Evolutionary conservation across 345 rosid species (phyloP).

Genomic region (Viola odorata): DNA sequence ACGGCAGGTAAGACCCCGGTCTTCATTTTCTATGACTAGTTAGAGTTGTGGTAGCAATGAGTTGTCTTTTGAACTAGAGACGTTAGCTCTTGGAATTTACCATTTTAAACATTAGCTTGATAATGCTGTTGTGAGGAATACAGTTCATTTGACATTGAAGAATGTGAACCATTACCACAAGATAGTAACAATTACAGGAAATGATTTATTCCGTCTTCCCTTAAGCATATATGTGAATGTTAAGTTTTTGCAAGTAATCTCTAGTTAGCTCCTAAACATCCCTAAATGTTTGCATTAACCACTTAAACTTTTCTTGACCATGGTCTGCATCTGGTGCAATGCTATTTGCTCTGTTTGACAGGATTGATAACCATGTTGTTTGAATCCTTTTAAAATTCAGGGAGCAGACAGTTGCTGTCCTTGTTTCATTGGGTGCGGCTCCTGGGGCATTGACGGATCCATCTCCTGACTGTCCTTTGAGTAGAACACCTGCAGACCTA

Average conservation of each 20-base stretch:
- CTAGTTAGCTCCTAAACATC: neutral
- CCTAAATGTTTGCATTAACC: neutral
- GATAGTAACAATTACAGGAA: too few species aligned
- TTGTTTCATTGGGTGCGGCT: slow-evolving; percentile 66
- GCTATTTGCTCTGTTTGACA: slow-evolving; percentile 4
- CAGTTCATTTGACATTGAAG: too few species aligned
- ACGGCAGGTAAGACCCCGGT: slow-evolving; percentile 62
- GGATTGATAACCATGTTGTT: neutral
- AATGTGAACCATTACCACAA: too few species aligned
- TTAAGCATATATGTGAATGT: too few species aligned
- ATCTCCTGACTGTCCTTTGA: slow-evolving; percentile 69
- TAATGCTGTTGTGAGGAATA: too few species aligned
- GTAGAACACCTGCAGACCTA: slow-evolving; percentile 84
- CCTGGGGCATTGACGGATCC: slow-evolving; percentile 74
- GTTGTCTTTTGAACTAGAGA: neutral
- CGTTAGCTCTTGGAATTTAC: neutral
- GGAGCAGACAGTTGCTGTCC: slow-evolving; percentile 76
- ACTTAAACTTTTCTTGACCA: neutral
- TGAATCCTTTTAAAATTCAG: slow-evolving; percentile 37
- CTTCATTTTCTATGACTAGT: neutral
- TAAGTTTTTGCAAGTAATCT: too few species aligned
- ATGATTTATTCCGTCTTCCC: too few species aligned
- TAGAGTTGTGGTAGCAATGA: neutral
- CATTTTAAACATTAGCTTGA: too few species aligned
- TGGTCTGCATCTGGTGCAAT: neutral